phyloP scores from a whole-genome alignment of 2,329 filamentous ascomycete species.

The Ophiostoma populinum region DNA sequence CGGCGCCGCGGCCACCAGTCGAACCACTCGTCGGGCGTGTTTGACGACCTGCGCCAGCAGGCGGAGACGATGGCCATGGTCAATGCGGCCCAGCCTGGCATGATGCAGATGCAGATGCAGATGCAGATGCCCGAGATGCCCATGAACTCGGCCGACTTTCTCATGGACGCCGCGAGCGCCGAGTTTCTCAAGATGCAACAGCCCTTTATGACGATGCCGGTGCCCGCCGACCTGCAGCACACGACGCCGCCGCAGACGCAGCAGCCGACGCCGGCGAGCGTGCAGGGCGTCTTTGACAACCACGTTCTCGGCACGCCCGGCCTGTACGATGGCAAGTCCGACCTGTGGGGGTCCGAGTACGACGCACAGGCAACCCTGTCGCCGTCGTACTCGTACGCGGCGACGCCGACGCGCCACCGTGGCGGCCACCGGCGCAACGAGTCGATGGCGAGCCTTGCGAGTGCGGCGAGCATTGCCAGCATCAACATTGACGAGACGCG shows the following conservation, averaged over 20 bases:
- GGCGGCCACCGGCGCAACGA: constrained; percentile 37
- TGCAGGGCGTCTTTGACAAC: constrained; percentile 21
- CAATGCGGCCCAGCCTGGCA: constrained; percentile 36
- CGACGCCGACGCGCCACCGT: constrained; percentile 13
- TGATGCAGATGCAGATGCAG: no score
- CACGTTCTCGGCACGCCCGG: constrained; percentile 15
- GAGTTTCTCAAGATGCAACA: constrained; percentile 19
- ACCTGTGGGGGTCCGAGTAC: constrained; percentile 19
- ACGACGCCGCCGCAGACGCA: constrained; percentile 33
- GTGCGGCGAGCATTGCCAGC: constrained; percentile 38
- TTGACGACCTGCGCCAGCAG: constrained; percentile 40
- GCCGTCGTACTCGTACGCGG: constrained; percentile 9
- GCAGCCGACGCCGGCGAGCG: constrained; percentile 33
- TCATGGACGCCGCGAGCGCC: constrained; percentile 21
- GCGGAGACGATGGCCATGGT: constrained; percentile 32
- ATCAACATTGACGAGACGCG: constrained; percentile 49
- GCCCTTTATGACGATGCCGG: constrained; percentile 18
- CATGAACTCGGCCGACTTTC: constrained; percentile 38
- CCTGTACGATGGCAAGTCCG: constrained; percentile 26
- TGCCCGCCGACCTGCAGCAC: constrained; percentile 19
- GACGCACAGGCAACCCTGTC: constrained; percentile 11
- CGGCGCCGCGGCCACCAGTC: constrained; percentile 17
- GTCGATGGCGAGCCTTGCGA: constrained; percentile 37
- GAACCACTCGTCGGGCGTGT: constrained; percentile 32
- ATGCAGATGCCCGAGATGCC: no score